phyloP scores from a whole-genome alignment of 768 basidiomycete genomes.

The Auricularia sp. region DNA sequence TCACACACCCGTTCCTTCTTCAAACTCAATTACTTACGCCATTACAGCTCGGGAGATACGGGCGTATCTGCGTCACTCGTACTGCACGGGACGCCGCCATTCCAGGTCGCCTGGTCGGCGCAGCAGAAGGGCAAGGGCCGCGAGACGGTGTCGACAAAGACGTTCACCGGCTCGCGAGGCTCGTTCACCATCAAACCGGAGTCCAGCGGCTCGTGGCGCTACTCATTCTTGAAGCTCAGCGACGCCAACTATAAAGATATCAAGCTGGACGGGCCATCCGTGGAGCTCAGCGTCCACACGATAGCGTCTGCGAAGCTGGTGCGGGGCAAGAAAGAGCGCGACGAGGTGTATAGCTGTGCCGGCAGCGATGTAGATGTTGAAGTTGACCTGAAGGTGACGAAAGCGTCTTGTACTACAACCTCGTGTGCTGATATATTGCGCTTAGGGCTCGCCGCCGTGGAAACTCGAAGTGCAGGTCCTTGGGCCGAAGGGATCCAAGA shows the following conservation, averaged over 20 bases:
- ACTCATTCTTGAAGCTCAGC: constrained; percentile 67
- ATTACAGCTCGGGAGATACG: constrained; percentile 71
- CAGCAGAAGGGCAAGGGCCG: constrained; percentile 60
- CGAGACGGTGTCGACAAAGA: constrained; percentile 39
- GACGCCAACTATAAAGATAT: constrained; percentile 78
- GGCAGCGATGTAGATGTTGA: constrained; percentile 66
- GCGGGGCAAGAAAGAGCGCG: constrained; percentile 41
- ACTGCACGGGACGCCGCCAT: constrained; percentile 82
- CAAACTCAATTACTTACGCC: neutral
- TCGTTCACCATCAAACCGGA: constrained; percentile 81
- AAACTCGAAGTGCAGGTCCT: constrained; percentile 74
- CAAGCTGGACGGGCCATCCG: constrained; percentile 61
- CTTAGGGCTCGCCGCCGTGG: constrained; percentile 84
- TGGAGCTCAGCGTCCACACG: constrained; percentile 85
- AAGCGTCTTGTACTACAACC: neutral
- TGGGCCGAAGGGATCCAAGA: constrained; percentile 57
- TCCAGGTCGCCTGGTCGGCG: constrained; percentile 68
- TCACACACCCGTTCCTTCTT: neutral
- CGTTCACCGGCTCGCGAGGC: constrained; percentile 58
- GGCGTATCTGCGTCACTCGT: constrained; percentile 82
- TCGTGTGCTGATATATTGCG: constrained; percentile 3
- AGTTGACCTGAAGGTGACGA: constrained; percentile 66
- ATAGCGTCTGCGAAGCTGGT: constrained; percentile 70
- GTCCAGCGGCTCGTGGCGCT: constrained; percentile 79
- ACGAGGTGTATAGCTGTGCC: constrained; percentile 48